Percentiles rank a stretch among this genome's conserved stretches.
Conservation (phyloP, 805 yeast genomes). For the Candida dajiaensis region DNA sequence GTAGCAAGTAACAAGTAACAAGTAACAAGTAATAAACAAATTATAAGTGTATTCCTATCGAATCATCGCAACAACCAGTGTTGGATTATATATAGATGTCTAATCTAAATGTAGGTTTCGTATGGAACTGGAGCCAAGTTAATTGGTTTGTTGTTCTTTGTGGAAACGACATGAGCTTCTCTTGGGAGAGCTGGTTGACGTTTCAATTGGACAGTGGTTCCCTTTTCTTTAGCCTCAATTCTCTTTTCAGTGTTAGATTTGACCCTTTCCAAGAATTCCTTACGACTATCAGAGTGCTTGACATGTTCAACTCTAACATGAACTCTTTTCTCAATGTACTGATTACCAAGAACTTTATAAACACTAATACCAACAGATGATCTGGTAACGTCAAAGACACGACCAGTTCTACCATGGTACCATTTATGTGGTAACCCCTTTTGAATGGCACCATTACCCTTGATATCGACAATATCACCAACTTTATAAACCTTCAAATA, state of each 20-base stretch:
- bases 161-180: slow-evolving; percentile 73
- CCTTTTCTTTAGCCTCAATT: slow-evolving; percentile 88
- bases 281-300: slow-evolving; percentile 98
- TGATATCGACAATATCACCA: slow-evolving; percentile 98
- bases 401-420: slow-evolving; percentile 99
- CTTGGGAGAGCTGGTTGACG: slow-evolving; percentile 98
- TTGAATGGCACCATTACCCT: slow-evolving; percentile 97
- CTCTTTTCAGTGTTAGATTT: slow-evolving; percentile 88
- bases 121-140: slow-evolving; percentile 97
- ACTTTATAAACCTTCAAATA: slow-evolving; percentile 96
- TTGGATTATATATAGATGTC: neutral
- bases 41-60: neutral
- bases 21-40: too few relatives aligned
- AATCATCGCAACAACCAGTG: neutral
- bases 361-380: slow-evolving; percentile 93
- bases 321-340: slow-evolving; percentile 96
- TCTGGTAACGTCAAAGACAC: slow-evolving; percentile 96
- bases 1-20: too few relatives aligned
- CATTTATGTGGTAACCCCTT: slow-evolving; percentile 99
- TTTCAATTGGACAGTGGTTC: slow-evolving; percentile 84
- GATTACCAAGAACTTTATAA: slow-evolving; percentile 96
- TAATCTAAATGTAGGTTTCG: slow-evolving; percentile 87
- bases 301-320: slow-evolving; percentile 97
- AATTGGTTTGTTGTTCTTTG: slow-evolving; percentile 78
- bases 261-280: slow-evolving; percentile 96